Evolutionary conservation across 2,329 filamentous ascomycete species (phyloP).

Genomic region (Ilyonectria destructans): DNA sequence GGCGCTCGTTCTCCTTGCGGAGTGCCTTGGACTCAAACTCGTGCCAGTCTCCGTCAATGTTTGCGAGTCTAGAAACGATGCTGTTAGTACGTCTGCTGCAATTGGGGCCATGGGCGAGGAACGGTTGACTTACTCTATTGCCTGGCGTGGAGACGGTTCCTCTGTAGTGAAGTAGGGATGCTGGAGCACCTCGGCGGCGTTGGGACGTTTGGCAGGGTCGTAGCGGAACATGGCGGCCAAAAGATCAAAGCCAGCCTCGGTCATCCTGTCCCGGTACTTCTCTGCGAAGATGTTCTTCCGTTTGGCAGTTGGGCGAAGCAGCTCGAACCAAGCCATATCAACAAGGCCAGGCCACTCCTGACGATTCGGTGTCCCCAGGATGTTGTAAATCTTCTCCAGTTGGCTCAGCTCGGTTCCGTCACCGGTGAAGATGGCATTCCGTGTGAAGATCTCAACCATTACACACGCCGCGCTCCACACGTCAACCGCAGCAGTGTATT

Average conservation of each 20-base stretch:
- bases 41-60: constrained; percentile 95
- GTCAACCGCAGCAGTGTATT: constrained; percentile 91
- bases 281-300: constrained; percentile 85
- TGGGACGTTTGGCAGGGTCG: constrained; percentile 87
- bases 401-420: constrained; percentile 97
- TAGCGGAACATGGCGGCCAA: constrained; percentile 90
- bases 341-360: constrained; percentile 89
- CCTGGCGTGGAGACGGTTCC: constrained; percentile 83
- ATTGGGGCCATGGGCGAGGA: constrained; percentile 7
- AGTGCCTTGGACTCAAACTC: constrained; percentile 98
- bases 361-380: constrained; percentile 89
- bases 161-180: constrained; percentile 92
- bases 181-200: constrained; percentile 85
- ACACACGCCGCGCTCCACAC: constrained; percentile 99
- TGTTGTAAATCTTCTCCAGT: constrained; percentile 94
- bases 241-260: constrained; percentile 86
- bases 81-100: constrained; percentile 54
- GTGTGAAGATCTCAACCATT: constrained; percentile 95
- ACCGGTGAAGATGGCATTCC: constrained; percentile 93
- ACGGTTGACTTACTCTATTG: constrained; percentile 80
- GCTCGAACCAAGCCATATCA: constrained; percentile 98
- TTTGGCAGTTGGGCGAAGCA: constrained; percentile 84
- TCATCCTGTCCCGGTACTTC: constrained; percentile 84
- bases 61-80: constrained; percentile 72
- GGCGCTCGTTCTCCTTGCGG: constrained; percentile 88